Evolutionary conservation across 2,329 filamentous ascomycete genomes (phyloP).

Genomic region (Pseudovirgaria hyperparasitica): DNA sequence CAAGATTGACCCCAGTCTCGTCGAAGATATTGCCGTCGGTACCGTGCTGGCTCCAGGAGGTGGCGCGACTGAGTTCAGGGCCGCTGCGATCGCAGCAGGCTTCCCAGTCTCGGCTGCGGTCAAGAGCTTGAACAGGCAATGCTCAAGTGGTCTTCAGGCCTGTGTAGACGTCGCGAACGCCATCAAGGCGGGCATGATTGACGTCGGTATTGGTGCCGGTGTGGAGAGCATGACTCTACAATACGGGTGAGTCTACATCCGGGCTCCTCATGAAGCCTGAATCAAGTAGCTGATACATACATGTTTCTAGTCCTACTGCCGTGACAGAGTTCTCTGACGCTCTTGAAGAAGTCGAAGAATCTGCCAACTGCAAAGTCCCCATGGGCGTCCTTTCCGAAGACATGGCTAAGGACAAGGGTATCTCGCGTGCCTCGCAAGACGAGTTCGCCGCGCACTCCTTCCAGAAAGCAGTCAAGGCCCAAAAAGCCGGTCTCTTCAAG

Average conservation of each 20-base stretch:
- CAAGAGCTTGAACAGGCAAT: constrained; percentile 84
- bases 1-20: constrained; percentile 71
- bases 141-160: constrained; percentile 83
- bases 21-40: constrained; percentile 89
- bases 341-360: constrained; percentile 66
- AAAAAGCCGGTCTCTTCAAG: constrained; percentile 79
- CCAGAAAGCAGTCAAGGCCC: constrained; percentile 76
- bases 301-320: constrained; percentile 51
- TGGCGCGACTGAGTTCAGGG: constrained; percentile 93
- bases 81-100: constrained; percentile 77
- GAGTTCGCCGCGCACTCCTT: constrained; percentile 90
- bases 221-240: constrained; percentile 93
- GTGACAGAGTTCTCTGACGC: constrained; percentile 88
- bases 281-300: neutral
- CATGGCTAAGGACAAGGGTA: constrained; percentile 77
- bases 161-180: constrained; percentile 91
- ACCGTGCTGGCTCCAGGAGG: constrained; percentile 85
- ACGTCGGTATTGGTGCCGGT: constrained; percentile 84
- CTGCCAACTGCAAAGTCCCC: constrained; percentile 92
- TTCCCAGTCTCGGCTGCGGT: constrained; percentile 80
- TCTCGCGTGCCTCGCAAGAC: constrained; percentile 66
- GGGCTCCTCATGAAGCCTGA: neutral
- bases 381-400: constrained; percentile 91
- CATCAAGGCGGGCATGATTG: constrained; percentile 85
- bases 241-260: constrained; percentile 54